phyloP scores from a whole-genome alignment of 805 yeast genomes.

The Komagataella phaffii region DNA sequence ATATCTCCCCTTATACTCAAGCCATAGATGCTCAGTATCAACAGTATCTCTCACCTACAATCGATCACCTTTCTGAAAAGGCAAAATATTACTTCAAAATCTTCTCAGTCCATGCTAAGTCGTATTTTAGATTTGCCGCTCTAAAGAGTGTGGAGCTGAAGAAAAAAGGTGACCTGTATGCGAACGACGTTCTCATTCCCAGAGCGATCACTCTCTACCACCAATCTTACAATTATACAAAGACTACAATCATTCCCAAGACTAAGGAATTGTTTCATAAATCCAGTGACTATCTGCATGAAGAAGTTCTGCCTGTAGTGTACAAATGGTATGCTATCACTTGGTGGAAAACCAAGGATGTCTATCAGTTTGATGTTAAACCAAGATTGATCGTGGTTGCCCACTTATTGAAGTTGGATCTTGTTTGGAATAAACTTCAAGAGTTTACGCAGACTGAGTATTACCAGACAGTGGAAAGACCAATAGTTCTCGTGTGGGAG shows the following conservation, averaged over 20 bases:
- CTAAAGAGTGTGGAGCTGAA: neutral
- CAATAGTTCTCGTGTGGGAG: neutral
- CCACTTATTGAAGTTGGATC: slow-evolving; percentile 1
- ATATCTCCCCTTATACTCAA: neutral
- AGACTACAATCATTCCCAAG: neutral
- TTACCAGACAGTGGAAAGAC: neutral
- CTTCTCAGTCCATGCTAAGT: neutral
- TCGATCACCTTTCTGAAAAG: neutral
- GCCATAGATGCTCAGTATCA: neutral
- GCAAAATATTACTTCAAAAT: neutral
- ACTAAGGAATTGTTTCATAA: neutral
- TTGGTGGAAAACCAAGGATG: neutral
- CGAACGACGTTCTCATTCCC: neutral
- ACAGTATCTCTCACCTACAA: neutral
- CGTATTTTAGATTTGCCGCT: neutral
- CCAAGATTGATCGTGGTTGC: neutral
- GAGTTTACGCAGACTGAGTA: neutral
- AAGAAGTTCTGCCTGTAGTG: neutral
- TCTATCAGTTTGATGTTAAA: neutral
- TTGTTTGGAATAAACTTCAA: neutral
- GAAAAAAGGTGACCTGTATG: neutral
- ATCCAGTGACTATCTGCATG: neutral
- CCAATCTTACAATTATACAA: neutral
- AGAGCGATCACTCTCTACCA: neutral
- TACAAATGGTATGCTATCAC: neutral